These are phyloP conservation scores for Sphaceloma murrayae DNA, from an alignment of 2,329 filamentous ascomycete genomes.

Conservation along the genomic window DNA sequence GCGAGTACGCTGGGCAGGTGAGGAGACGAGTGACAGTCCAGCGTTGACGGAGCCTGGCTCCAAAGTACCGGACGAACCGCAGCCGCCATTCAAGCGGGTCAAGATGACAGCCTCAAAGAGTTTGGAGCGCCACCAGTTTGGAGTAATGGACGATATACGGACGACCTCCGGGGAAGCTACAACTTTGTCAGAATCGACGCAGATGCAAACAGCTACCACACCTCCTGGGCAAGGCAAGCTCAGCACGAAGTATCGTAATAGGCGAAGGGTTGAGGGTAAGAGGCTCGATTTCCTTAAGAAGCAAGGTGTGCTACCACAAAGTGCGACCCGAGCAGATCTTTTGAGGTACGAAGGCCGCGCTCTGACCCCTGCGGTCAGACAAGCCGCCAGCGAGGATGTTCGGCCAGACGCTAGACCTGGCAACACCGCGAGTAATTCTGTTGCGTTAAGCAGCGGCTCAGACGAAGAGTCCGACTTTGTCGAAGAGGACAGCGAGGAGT, in stretches of 20 bases:
- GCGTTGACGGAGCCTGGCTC: not conserved
- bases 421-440: too few species aligned
- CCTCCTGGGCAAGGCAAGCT: conserved; percentile 42
- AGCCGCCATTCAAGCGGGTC: conserved; percentile 5
- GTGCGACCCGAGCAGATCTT: conserved; percentile 45
- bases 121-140: too few species aligned
- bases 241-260: conserved; percentile 47
- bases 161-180: not conserved
- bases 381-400: not conserved
- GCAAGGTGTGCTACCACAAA: conserved; percentile 41
- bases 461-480: not conserved
- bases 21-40: not conserved
- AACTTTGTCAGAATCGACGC: not conserved
- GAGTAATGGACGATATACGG: too few species aligned
- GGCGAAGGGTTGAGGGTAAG: conserved; percentile 42
- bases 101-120: not conserved
- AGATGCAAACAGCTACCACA: conserved; percentile 16
- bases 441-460: not conserved
- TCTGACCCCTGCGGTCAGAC: not conserved
- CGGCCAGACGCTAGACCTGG: too few species aligned
- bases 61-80: not conserved
- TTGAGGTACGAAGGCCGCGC: conserved; percentile 18
- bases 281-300: conserved; percentile 45
- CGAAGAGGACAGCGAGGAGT: conserved; percentile 3
- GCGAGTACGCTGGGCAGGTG: conserved; percentile 5